Evolutionary conservation across 805 yeast species (phyloP).

Genomic region (Ascoidea asiatica): DNA sequence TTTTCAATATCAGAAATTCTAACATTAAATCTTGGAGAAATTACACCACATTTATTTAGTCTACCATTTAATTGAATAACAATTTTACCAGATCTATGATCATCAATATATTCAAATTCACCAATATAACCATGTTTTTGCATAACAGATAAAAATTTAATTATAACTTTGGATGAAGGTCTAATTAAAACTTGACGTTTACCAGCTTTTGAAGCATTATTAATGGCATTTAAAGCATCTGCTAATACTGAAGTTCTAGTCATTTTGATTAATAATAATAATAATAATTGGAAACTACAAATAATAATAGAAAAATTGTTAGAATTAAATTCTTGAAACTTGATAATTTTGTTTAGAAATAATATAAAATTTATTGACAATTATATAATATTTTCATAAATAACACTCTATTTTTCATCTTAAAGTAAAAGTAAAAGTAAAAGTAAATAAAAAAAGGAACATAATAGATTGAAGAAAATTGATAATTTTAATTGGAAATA

Average conservation of each 20-base stretch:
- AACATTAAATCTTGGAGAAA: constrained; percentile 97
- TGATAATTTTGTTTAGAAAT: not conserved
- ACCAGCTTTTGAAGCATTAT: constrained; percentile 99
- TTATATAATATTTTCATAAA: too few species aligned
- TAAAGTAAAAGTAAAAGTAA: too few species aligned
- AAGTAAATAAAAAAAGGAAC: too few species aligned
- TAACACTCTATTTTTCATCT: too few species aligned
- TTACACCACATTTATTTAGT: constrained; percentile 97
- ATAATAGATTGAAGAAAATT: too few species aligned
- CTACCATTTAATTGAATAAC: constrained; percentile 96
- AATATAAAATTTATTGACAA: not conserved
- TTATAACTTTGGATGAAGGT: constrained; percentile 97
- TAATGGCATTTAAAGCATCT: constrained; percentile 95
- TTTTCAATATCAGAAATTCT: constrained; percentile 91
- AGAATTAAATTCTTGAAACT: too few species aligned
- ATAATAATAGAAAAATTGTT: too few species aligned
- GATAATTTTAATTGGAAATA: too few species aligned
- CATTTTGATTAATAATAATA: constrained; percentile 38
- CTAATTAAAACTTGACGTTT: constrained; percentile 97
- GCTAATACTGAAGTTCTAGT: constrained; percentile 98
- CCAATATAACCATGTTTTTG: constrained; percentile 99
- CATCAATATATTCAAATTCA: constrained; percentile 96
- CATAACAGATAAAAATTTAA: constrained; percentile 93
- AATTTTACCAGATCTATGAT: constrained; percentile 97
- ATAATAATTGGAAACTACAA: too few species aligned